Base-by-base conservation (phyloP, 768 basidiomycete species). In the Serendipita sp. region DNA sequence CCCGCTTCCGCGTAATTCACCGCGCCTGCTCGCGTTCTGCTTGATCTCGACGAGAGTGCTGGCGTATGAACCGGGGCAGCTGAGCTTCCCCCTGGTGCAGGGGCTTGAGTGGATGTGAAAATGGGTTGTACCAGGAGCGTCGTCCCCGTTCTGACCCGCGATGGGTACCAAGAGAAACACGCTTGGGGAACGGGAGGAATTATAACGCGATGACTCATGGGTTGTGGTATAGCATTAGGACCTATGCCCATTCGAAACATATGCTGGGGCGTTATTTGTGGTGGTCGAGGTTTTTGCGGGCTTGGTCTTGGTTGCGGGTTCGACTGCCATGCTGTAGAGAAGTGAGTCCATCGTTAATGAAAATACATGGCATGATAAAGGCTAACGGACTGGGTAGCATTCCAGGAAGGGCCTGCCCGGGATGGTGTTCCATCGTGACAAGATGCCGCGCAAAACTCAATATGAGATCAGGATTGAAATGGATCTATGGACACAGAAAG, bases 111-210 rank as follows among this genome's bases (percentile, higher is more conserved):
- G 0, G 71, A 73, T 38, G 76, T 72, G 11, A 82, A 68, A 67
- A 90, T 82, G 20, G 96, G 96, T 69, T 99, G 96, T 73, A 98
- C 80, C 67, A 99, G 82, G 3, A 92, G 82, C 0, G 90, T 87
- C 2, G 86, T 79, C 16, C 96, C 96, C 0, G 95, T 94, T 26
- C 88, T 84, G 60, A 98, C 75, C n/a, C 95, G 81, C 3, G 93
- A 88, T 0, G 92, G 77, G 71, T 96, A 98, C 1, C 90, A 87
- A 0, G 90, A 86, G 62, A 82, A 78, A 14, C 83, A 74, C 0
- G 87, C 93, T 70, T 97, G 95, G 0, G 79, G 72, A 0, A 73
- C 71, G 0, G 85, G 79, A 0, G 84, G 79, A 31, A 91, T 58
- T n/a, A 58, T 24, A 28, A 58, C 53, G 33, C 53, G 53, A 58